Conservation (phyloP, 2,329 filamentous ascomycete genomes). For the Reticulascus tulasneorum region DNA sequence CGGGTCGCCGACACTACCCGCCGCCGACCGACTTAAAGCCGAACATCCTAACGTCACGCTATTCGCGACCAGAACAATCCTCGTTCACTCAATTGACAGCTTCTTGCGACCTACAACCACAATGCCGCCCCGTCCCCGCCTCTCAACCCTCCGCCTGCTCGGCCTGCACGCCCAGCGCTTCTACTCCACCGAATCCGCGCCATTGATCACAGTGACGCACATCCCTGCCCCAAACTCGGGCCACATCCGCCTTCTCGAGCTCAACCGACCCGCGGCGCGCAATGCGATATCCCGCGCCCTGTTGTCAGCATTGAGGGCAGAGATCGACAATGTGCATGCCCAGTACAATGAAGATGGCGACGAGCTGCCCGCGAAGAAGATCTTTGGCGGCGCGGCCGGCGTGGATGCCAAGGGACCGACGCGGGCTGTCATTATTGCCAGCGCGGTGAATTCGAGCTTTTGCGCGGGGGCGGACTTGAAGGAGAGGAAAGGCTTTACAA, state of each 20-base stretch:
- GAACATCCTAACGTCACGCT: too few species aligned
- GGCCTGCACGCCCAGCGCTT: constrained; percentile 20
- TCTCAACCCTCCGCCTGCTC: constrained; percentile 14
- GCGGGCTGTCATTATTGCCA: constrained; percentile 77
- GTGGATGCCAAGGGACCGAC: constrained; percentile 54
- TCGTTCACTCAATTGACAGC: neutral
- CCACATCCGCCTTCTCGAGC: constrained; percentile 80
- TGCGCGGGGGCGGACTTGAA: constrained; percentile 95
- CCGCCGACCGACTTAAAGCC: too few species aligned
- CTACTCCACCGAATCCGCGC: constrained; percentile 43
- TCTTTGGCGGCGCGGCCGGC: constrained; percentile 42
- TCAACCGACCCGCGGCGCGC: constrained; percentile 79
- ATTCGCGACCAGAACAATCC: too few species aligned
- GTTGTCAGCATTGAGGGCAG: constrained; percentile 64
- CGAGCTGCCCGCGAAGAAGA: constrained; percentile 38
- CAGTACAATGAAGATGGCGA: constrained; percentile 55
- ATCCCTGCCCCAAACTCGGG: constrained; percentile 75
- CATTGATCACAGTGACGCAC: constrained; percentile 66
- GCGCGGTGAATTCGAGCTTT: constrained; percentile 81
- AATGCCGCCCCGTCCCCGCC: constrained; percentile 29
- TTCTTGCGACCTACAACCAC: constrained; percentile 1
- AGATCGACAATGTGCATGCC: constrained; percentile 68
- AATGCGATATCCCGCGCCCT: constrained; percentile 87
- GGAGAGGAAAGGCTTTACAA: constrained; percentile 72
- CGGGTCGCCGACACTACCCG: too few species aligned